Evolutionary conservation across 225 moss, liverwort and hornwort species (phyloP).

Genomic region (Bryoerythrophyllum caledonicum): DNA sequence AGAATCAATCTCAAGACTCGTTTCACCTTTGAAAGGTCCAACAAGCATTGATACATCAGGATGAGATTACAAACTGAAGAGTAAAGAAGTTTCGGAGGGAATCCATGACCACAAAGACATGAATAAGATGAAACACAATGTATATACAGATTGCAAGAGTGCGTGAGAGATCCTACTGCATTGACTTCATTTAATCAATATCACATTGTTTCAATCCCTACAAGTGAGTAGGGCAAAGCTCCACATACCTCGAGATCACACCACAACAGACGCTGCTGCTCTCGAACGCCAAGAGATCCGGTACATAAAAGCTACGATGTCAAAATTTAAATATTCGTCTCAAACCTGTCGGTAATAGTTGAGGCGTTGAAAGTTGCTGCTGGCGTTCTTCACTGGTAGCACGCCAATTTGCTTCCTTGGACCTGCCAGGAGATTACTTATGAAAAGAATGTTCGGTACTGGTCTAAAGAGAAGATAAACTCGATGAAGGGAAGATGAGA

Average conservation of each 20-base stretch:
- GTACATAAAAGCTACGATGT: background rate
- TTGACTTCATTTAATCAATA: background rate
- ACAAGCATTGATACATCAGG: too few relatives aligned
- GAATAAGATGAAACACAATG: background rate
- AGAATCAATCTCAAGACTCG: too few relatives aligned
- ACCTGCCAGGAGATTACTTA: background rate
- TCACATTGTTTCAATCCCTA: conserved; percentile 3
- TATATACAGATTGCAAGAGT: background rate
- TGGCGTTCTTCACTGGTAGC: background rate
- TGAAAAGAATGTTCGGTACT: background rate
- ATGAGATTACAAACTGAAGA: background rate
- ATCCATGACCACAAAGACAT: background rate
- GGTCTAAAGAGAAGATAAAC: background rate
- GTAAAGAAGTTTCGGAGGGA: background rate
- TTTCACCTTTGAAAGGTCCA: too few relatives aligned
- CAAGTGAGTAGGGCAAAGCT: background rate
- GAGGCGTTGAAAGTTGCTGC: background rate
- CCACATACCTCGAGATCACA: conserved; percentile 6
- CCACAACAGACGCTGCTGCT: background rate
- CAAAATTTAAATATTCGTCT: background rate
- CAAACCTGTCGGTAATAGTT: too few relatives aligned
- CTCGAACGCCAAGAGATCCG: background rate
- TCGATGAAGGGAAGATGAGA: background rate
- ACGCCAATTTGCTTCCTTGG: background rate
- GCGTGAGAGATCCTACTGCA: background rate